phyloP scores from a whole-genome alignment of 306 rosid species.

The Vigna trinervia region DNA sequence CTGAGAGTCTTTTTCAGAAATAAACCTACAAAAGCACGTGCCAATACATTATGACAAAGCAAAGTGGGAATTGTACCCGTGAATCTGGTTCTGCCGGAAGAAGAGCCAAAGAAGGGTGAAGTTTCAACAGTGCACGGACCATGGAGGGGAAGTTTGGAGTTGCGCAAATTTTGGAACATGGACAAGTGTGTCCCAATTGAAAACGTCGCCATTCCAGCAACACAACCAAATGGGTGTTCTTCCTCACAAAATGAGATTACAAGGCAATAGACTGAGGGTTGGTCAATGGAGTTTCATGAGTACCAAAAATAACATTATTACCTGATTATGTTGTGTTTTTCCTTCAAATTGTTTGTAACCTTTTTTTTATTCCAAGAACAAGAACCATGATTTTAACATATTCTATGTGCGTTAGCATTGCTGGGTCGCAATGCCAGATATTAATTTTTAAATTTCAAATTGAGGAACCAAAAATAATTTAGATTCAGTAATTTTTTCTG shows the following conservation, averaged over 20 bases:
- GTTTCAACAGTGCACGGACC: conserved; percentile 45
- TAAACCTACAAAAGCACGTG: conserved; percentile 50
- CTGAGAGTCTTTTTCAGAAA: too few species aligned
- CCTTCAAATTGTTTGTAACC: background rate
- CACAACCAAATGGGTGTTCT: background rate
- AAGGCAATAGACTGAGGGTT: background rate
- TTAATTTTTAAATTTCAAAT: too few species aligned
- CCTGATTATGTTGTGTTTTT: background rate
- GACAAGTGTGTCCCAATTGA: conserved; percentile 60
- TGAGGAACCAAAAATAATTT: background rate
- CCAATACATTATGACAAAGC: conserved; percentile 60
- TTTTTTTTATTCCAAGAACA: background rate
- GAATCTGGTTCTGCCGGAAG: conserved; percentile 46
- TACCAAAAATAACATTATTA: background rate
- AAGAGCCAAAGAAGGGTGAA: conserved; percentile 50
- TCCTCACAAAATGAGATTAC: background rate
- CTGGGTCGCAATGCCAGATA: too few species aligned
- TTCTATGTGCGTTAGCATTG: too few species aligned
- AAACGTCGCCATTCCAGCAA: conserved; percentile 62
- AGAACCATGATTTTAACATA: too few species aligned
- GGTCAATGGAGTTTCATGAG: conserved; percentile 2
- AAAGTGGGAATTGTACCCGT: conserved; percentile 48
- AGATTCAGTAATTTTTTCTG: conserved; percentile 33
- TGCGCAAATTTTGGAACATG: conserved; percentile 49
- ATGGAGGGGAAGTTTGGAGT: conserved; percentile 27